Evolutionary conservation across 176 grass and related monocot species (phyloP).

Genomic region (Carex scoparia): DNA sequence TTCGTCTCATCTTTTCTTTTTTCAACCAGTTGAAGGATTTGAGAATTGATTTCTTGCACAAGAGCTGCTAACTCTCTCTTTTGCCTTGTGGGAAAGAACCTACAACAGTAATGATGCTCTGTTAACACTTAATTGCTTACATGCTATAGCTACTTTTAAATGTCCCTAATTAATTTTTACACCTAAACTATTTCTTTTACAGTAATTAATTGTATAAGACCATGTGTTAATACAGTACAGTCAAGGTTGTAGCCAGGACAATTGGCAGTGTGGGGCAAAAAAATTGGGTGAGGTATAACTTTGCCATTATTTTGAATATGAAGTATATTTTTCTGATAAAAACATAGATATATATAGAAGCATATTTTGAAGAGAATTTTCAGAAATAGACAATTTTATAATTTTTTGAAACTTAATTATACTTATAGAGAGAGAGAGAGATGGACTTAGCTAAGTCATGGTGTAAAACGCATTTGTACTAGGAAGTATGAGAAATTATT

Average conservation of each 20-base stretch:
- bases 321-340: too few relatives aligned
- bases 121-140: background rate
- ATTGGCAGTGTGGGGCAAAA: too few relatives aligned
- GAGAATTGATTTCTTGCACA: slow-evolving; percentile 25
- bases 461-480: background rate
- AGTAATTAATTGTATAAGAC: background rate
- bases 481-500: background rate
- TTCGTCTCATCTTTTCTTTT: slow-evolving; percentile 8
- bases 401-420: too few relatives aligned
- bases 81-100: slow-evolving; percentile 29
- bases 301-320: too few relatives aligned
- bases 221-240: background rate
- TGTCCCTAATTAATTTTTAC: background rate
- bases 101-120: background rate
- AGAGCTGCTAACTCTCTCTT: slow-evolving; percentile 29
- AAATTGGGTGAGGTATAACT: too few relatives aligned
- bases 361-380: too few relatives aligned
- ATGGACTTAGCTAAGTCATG: too few relatives aligned
- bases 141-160: background rate
- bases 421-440: too few relatives aligned
- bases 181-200: background rate
- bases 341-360: too few relatives aligned
- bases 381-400: too few relatives aligned
- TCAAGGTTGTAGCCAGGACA: background rate
- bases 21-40: slow-evolving; percentile 34